Conservation (phyloP, 805 yeast species). For the Blastobotrys terrestris region DNA sequence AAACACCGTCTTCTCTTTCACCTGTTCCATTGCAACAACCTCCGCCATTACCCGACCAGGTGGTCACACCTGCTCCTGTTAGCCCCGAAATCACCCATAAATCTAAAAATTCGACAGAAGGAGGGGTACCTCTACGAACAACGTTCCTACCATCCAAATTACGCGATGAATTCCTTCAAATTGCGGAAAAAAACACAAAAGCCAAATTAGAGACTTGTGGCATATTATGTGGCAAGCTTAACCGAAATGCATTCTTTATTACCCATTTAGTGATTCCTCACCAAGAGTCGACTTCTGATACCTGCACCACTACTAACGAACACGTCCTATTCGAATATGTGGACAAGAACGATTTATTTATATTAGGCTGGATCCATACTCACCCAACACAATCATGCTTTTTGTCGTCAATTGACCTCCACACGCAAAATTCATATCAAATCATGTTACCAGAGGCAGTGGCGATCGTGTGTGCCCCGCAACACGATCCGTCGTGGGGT, state of each 20-base stretch:
- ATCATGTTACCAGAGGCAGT: constrained; percentile 64
- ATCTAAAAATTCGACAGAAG: constrained; percentile 40
- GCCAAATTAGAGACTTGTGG: constrained; percentile 60
- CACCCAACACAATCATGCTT: constrained; percentile 72
- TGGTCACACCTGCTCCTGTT: background rate
- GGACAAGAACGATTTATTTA: constrained; percentile 50
- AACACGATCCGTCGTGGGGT: constrained; percentile 43
- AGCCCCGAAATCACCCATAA: constrained; percentile 16
- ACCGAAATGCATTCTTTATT: constrained; percentile 55
- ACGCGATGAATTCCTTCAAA: constrained; percentile 37
- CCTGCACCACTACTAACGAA: constrained; percentile 57
- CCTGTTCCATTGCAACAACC: background rate
- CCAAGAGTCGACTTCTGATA: constrained; percentile 56
- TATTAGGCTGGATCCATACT: constrained; percentile 72
- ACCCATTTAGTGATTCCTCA: constrained; percentile 58
- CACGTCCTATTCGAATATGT: constrained; percentile 51
- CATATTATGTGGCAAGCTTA: constrained; percentile 56
- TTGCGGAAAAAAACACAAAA: constrained; percentile 46
- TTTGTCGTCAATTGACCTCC: constrained; percentile 58
- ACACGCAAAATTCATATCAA: constrained; percentile 64
- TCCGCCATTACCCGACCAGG: background rate
- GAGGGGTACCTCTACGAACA: constrained; percentile 49
- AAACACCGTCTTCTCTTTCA: background rate
- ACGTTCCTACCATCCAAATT: constrained; percentile 45
- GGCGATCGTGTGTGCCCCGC: constrained; percentile 62